These are phyloP conservation scores for Escallonia rubra DNA, from an alignment of 129 eudicot genomes.

Conservation along the genomic window DNA sequence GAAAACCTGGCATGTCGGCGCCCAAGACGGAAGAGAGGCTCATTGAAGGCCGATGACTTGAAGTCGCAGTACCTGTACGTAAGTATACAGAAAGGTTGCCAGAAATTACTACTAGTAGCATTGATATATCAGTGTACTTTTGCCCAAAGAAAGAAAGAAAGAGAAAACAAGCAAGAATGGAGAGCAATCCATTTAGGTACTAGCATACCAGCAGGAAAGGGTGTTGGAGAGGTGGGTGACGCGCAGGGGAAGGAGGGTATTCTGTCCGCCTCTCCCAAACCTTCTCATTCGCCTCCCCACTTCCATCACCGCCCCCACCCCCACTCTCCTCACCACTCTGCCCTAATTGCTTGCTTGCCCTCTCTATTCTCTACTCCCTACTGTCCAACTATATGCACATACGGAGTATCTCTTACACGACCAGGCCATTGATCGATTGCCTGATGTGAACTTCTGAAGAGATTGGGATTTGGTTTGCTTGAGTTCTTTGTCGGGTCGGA, in stretches of 20 bases:
- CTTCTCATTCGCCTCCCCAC: conserved; percentile 24
- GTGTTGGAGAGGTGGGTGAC: conserved; percentile 43
- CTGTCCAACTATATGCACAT: no score
- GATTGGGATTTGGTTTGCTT: no score
- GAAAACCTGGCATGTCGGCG: conserved; percentile 54
- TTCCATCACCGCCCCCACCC: neutral
- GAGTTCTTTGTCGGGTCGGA: no score
- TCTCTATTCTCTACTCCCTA: no score
- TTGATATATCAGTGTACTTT: neutral
- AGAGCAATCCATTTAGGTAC: no score
- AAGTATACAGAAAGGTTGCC: neutral
- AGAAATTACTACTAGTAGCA: no score
- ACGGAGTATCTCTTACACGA: no score
- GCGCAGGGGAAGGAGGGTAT: conserved; percentile 57
- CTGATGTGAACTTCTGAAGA: no score
- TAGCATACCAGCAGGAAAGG: conserved; percentile 69
- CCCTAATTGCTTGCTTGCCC: no score
- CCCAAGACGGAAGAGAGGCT: conserved; percentile 66
- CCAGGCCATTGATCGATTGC: no score
- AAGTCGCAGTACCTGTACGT: conserved; percentile 81
- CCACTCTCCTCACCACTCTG: no score
- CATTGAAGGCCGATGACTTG: conserved; percentile 56
- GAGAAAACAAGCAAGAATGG: neutral
- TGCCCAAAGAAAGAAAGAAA: neutral
- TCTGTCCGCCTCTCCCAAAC: conserved; percentile 26